These are phyloP conservation scores for Klebsormidium nitens DNA, from an alignment of 139 green algal genomes.

Conservation along the genomic window DNA sequence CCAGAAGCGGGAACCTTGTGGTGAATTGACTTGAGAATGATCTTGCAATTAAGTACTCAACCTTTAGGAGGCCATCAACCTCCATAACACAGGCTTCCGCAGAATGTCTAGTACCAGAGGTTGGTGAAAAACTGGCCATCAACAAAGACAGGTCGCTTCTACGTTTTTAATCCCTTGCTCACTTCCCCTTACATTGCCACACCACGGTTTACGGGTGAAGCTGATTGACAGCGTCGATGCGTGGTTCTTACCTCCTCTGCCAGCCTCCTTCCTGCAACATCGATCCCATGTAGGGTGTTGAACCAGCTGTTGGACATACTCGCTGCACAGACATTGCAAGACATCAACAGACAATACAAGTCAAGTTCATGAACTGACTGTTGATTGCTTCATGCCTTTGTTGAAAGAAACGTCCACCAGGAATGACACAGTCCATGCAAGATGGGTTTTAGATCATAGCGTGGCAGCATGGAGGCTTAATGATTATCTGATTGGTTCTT, in stretches of 20 bases:
- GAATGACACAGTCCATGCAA: no score
- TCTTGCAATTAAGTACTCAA: no score
- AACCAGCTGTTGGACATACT: slow-evolving; percentile 38
- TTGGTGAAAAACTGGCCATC: slow-evolving; percentile 1
- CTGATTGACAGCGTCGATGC: neutral
- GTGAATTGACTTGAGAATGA: no score
- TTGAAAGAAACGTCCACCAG: no score
- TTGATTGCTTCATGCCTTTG: no score
- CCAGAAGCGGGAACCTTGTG: neutral
- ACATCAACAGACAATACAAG: no score
- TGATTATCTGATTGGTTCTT: no score
- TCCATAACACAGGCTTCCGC: neutral
- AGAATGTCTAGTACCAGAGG: neutral
- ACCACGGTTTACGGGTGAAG: neutral
- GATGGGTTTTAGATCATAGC: no score
- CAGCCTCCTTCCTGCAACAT: slow-evolving; percentile 31
- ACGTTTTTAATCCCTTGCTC: neutral
- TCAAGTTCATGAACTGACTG: no score
- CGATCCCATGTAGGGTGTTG: slow-evolving; percentile 37
- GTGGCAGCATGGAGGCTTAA: no score
- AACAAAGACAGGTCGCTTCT: neutral
- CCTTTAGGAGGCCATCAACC: neutral
- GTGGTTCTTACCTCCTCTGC: slow-evolving; percentile 35
- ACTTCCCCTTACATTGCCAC: neutral
- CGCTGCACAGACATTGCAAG: no score